Conservation (phyloP, 139 green algal genomes). For the Tetradesmus obliquus region DNA sequence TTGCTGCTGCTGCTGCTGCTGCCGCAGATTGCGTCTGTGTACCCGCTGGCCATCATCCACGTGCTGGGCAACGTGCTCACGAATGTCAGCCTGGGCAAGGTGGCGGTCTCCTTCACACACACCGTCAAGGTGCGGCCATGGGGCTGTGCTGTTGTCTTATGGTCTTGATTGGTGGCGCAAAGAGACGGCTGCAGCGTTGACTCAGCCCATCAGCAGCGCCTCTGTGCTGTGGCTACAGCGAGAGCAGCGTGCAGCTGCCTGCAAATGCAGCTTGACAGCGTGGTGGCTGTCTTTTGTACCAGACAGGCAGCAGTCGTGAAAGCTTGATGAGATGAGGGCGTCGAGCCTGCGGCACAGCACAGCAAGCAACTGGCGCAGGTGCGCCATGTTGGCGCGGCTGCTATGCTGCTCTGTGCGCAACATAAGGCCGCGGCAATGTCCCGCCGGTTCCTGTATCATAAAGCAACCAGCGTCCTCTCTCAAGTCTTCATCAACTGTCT, state of each 20-base stretch:
- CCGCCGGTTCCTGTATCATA: not conserved
- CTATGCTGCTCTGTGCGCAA: no score
- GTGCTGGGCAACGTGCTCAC: conserved; percentile 98
- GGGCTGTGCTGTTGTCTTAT: not conserved
- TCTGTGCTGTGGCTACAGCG: not conserved
- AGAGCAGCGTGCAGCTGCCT: not conserved
- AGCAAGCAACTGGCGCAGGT: no score
- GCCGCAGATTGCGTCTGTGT: conserved; percentile 77
- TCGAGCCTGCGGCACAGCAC: no score
- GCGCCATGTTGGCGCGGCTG: no score
- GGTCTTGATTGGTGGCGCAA: not conserved
- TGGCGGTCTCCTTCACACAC: conserved; percentile 99
- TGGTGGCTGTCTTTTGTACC: no score
- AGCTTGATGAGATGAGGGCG: no score
- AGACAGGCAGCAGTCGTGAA: no score
- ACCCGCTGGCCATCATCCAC: conserved; percentile 95
- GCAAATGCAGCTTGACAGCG: no score
- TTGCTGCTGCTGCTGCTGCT: not conserved
- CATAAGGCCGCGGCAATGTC: no score
- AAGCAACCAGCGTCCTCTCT: not conserved
- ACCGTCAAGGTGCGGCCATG: conserved; percentile 91
- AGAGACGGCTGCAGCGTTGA: not conserved
- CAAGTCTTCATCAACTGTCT: not conserved
- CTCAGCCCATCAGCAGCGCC: not conserved
- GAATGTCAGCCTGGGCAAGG: conserved; percentile 95